Evolutionary conservation across 2,329 filamentous ascomycete species (phyloP), one percentile per base, ranked within the genome.

Genomic region (Hypoxylon sp.): DNA sequence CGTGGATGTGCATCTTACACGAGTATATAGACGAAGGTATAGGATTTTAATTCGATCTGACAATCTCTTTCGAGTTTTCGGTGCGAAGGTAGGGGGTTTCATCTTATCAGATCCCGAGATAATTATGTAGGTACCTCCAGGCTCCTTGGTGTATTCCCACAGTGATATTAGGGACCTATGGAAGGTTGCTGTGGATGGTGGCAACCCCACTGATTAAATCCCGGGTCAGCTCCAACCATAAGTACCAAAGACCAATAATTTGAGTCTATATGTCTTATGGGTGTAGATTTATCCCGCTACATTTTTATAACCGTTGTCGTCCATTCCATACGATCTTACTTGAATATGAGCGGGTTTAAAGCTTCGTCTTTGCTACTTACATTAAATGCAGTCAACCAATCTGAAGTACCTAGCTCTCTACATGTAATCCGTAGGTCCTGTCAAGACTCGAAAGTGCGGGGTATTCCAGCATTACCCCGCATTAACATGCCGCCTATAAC

Each of bases 1-100:
- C 24, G 14, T 46, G 17, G 6, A 5, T 37, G 13, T 26, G 8
- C 52, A 63, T 63, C n/a, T 46, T 55, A 42, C 4, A 44, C 17
- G 9, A 44, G 14, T 31, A 33, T n/a, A 19, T 42, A 44, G 2
- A 5, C 19, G 3, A 2, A 26, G 37, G 29, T 22, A 37, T 54
- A 42, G 29, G 53, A 31, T 33, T 31, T 31, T 14, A 14, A 22
- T 48, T n/a, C 33, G n/a, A 33, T 46, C 37, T 46, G n/a, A 22
- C n/a, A 13, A 53, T 33, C 13, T 42, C 35, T 10, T 42, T 22
- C 35, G 13, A 17, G 24, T 29, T 50, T 13, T 17, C 8, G 22
- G 24, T 44, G 17, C 4, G 39, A 44, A 11, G 6, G 17, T 10
- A n/a, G 6, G 35, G 35, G 13, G 33, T 35, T n/a, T n/a, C 11